Evolutionary conservation across 2,329 filamentous ascomycete species (phyloP).

Genomic region (Colletotrichum coccodes): DNA sequence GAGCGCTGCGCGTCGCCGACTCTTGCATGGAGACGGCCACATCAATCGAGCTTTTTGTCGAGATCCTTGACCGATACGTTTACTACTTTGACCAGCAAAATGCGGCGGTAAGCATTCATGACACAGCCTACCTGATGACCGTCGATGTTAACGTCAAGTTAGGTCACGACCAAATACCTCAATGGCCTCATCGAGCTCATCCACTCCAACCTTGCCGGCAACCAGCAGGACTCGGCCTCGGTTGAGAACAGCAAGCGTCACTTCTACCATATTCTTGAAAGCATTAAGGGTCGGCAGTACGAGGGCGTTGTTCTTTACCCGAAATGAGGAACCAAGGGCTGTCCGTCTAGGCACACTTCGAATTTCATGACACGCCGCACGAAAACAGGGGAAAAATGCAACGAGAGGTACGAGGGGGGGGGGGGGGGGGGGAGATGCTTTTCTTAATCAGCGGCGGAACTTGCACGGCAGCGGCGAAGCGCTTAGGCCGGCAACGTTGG

Average conservation of each 20-base stretch:
- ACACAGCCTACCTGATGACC: background rate
- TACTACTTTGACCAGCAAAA: conserved; percentile 99
- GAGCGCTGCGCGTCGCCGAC: conserved; percentile 93
- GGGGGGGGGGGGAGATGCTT: background rate
- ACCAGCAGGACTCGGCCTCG: conserved; percentile 81
- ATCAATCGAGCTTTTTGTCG: conserved; percentile 96
- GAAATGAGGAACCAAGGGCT: conserved; percentile 37
- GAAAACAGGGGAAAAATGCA: background rate
- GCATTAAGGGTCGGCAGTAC: conserved; percentile 90
- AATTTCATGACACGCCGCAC: background rate
- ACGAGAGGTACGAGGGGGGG: background rate
- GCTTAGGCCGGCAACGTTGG: too few species aligned
- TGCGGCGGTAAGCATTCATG: conserved; percentile 73
- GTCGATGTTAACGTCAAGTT: background rate
- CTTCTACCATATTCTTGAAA: conserved; percentile 94
- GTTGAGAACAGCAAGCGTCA: conserved; percentile 93
- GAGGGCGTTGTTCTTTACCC: conserved; percentile 86
- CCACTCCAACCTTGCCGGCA: conserved; percentile 91
- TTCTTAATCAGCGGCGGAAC: conserved; percentile 1
- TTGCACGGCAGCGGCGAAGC: background rate
- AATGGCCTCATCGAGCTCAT: conserved; percentile 98
- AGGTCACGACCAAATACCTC: conserved; percentile 95
- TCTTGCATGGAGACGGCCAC: conserved; percentile 99
- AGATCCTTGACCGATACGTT: conserved; percentile 97
- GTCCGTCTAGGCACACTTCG: background rate